Evolutionary conservation across 805 yeast species (phyloP), one percentile per base, ranked within the genome.

Genomic region (Pichia californica): DNA sequence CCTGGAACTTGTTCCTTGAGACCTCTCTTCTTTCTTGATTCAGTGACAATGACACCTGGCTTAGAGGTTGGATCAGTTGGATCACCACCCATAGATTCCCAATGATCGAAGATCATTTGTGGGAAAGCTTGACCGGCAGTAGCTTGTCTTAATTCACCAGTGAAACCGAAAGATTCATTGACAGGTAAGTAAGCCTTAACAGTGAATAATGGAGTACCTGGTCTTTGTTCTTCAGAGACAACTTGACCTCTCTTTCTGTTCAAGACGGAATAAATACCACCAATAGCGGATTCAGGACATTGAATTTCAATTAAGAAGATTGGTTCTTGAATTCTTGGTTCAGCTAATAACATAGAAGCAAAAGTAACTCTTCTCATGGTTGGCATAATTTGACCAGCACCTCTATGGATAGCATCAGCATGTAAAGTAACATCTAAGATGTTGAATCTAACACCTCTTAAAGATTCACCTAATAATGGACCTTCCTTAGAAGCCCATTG

Each of bases 111-210:
- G 73, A 93, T 94, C 95, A 93, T 81, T 79, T 91, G 98, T 77
- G 99, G 99, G 99, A 91, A 91, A 73, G 99, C 99, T 82, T 91
- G 99, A 75, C 99, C 99, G 86, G 96, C 97, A 68, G 99, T 91
- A 69, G 98, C 96, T 79, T 91, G 97, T 82, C 99, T 88, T 69
- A 91, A 84, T 68, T 89, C 96, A 79, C 94, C 93, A 64, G 96
- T 84, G 96, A 91, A 91, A 85, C 99, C 99, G 84, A 93, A 91
- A 48, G 99, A 91, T 81, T 93, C 99, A 78, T 91, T 93, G 63
- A 91, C 97, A 71, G 99, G 99, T 77, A 91, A 81, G 95, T 88
- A 86, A 65, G 99, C 99, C 88, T 91, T 93, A 74, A 91, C 94
- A 65, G 96, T 88, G 83, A 93, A 93, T 79, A 93, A 81, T 76